Evolutionary conservation across 2,329 filamentous ascomycete genomes (phyloP), one percentile per base, ranked within the genome.

Genomic region (Cordyceps pruinosa): DNA sequence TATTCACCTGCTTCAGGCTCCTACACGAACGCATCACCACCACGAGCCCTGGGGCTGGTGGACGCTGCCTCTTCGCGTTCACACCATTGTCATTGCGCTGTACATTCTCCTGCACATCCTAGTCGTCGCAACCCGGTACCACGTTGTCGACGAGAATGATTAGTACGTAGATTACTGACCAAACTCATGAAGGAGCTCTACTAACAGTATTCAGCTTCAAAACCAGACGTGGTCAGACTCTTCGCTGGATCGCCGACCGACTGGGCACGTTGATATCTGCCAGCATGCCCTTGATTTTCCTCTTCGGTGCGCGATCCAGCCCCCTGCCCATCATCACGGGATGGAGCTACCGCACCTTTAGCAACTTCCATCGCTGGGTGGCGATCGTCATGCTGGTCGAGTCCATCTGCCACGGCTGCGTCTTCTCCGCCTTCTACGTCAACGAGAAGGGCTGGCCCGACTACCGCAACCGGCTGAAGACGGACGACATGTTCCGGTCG

Each of bases 221-320:
- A 45, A 45, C 12, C 23, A 26, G 64, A 4, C 60, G 60, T 17
- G 64, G 62, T 10, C 70, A 73, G 57, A 28, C 64, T 6, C 68
- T 67, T 58, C 77, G 82, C 10, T 85, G 81, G 60, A 69, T 83
- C 1, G 77, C 77, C 2, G 82, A 85, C 60, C 75, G 84, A 35
- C 81, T 81, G 1, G 82, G 82, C 1, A 77, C 82, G 50, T 71
- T 87, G 32, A 77, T 81, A 0, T 77, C 82, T 49, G 79, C 78
- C 2, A 83, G 84, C 59, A 70, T 87, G 9, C 80, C 82, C 1
- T 65, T 85, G 15, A 65, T 86, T 1, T 86, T 82, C 78, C 67
- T 86, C 1, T 87, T 87, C 61, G 80, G 77, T 1, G 78, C 78
- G 58, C 75, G 85, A 28, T 86, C 86, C 61, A 85, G 87, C 60